Percentiles rank a stretch among this genome's conserved stretches.
Evolutionary conservation across 2,329 filamentous ascomycete species (phyloP).

Genomic region (Neonectria magnoliae): DNA sequence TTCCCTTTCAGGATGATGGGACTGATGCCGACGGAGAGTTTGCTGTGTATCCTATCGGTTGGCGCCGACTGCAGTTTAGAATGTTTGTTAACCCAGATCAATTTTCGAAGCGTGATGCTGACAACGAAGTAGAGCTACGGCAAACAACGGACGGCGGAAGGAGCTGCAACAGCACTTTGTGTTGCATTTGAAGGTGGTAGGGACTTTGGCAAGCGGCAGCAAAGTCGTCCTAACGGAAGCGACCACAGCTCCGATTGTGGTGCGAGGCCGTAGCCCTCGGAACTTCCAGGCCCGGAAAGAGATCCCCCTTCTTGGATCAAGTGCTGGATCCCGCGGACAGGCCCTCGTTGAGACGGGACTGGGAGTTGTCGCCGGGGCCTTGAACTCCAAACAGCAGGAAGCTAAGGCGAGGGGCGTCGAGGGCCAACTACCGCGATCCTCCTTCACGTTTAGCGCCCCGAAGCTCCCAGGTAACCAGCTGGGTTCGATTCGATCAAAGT

Average conservation of each 20-base stretch:
- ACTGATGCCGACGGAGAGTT: conserved; percentile 77
- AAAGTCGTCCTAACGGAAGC: conserved; percentile 86
- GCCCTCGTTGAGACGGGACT: conserved; percentile 72
- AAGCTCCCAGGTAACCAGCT: conserved; percentile 65
- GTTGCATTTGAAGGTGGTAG: conserved; percentile 85
- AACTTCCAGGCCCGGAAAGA: conserved; percentile 97
- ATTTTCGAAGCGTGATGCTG: conserved; percentile 13
- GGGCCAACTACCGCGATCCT: conserved; percentile 64
- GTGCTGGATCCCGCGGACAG: conserved; percentile 81
- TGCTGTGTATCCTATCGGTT: conserved; percentile 90
- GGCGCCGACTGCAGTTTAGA: conserved; percentile 92
- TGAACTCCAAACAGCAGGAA: conserved; percentile 65
- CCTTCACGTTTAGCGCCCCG: conserved; percentile 67
- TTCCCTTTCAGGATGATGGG: conserved; percentile 71
- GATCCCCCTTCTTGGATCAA: conserved; percentile 82
- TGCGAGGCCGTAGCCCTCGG: conserved; percentile 88
- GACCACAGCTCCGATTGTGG: conserved; percentile 89
- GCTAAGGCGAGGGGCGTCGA: conserved; percentile 61
- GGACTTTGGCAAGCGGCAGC: conserved; percentile 82
- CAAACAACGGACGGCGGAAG: conserved; percentile 93
- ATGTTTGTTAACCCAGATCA: conserved; percentile 62
- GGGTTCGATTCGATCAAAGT: conserved; percentile 67
- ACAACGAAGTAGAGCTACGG: conserved; percentile 73
- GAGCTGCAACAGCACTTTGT: conserved; percentile 97
- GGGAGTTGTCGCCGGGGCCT: conserved; percentile 67